Conservation (phyloP, 345 rosid genomes). For the Pistacia atlantica region DNA sequence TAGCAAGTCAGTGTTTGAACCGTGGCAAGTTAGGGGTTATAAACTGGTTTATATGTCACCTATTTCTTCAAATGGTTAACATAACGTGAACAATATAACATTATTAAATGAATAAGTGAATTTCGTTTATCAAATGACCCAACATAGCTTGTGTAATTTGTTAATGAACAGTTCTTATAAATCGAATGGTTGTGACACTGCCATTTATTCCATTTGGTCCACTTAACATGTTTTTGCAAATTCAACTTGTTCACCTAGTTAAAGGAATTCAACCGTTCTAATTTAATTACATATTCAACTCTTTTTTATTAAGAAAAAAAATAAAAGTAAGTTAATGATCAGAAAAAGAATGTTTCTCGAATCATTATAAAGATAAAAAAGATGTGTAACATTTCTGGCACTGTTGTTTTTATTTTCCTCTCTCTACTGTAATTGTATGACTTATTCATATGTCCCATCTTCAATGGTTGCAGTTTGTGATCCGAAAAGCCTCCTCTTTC, state of each 20-base stretch:
- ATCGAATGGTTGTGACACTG: too few relatives aligned
- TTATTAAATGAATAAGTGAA: neutral
- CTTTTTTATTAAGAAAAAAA: too few relatives aligned
- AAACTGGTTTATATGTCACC: neutral
- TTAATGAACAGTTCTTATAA: too few relatives aligned
- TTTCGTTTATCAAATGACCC: neutral
- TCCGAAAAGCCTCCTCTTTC: constrained; percentile 95
- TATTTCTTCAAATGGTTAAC: too few relatives aligned
- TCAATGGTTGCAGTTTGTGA: constrained; percentile 74
- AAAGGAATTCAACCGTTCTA: too few relatives aligned
- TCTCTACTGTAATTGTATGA: neutral
- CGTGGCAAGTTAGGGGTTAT: neutral
- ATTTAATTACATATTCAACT: neutral
- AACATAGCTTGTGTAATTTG: too few relatives aligned
- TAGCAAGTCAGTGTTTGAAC: neutral
- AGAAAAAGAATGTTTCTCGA: too few relatives aligned
- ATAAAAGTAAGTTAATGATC: too few relatives aligned
- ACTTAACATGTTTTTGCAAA: neutral
- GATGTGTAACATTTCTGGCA: neutral
- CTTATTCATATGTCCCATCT: neutral
- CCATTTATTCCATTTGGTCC: neutral
- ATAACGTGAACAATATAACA: neutral
- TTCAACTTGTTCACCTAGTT: neutral
- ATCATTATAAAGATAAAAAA: too few relatives aligned
- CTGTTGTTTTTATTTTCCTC: neutral